Conservation (phyloP, 768 basidiomycete genomes). For the Leccinum imitatum region DNA sequence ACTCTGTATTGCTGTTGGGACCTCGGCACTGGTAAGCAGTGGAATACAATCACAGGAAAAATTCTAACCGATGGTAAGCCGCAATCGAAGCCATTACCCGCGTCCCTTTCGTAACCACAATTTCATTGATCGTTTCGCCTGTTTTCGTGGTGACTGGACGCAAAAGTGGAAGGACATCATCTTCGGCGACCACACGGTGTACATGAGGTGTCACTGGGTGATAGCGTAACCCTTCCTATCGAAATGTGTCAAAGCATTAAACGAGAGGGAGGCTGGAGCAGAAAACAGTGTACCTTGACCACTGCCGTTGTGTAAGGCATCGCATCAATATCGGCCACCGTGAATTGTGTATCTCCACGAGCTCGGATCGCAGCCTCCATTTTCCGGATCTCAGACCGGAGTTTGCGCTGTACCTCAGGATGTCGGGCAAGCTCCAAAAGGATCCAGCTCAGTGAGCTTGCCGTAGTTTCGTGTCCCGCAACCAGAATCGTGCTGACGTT, state of each 20-base stretch:
- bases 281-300: conserved; percentile 27
- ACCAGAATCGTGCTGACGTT: conserved; percentile 43
- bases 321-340: conserved; percentile 45
- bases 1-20: conserved; percentile 22
- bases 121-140: conserved; percentile 42
- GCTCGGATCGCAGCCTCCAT: conserved; percentile 8
- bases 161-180: conserved; percentile 60
- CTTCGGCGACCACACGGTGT: conserved; percentile 47
- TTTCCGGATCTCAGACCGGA: conserved; percentile 41
- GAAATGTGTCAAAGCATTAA: conserved; percentile 17
- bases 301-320: conserved; percentile 47
- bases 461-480: conserved; percentile 61
- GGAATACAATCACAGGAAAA: too few species aligned
- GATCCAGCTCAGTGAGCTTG: conserved; percentile 58
- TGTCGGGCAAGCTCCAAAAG: conserved; percentile 60
- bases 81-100: conserved; percentile 46
- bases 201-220: conserved; percentile 53
- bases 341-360: conserved; percentile 15
- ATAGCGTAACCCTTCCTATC: conserved; percentile 46
- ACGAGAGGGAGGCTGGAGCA: conserved; percentile 6
- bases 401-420: conserved; percentile 54
- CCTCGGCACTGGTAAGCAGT: not conserved
- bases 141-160: conserved; percentile 46
- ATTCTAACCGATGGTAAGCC: conserved; percentile 51
- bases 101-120: conserved; percentile 51